Evolutionary conservation across 1,139 yeast genomes (phyloP), one percentile per base, ranked within the genome.

Genomic region (Suhomyces kunorum): DNA sequence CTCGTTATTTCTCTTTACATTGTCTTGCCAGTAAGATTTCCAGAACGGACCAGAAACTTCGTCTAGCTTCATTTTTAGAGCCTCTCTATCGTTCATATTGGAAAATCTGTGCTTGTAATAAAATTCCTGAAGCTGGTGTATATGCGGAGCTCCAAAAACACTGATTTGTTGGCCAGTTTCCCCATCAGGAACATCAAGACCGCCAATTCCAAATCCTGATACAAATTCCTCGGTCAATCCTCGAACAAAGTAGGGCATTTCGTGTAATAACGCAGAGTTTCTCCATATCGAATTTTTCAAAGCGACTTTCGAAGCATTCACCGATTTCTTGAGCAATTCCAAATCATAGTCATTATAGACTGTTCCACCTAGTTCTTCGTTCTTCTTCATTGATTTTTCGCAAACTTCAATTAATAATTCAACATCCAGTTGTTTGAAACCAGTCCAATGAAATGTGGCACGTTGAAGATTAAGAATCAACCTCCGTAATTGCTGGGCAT

Each of bases 381-480:
- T 59, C 43, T 74, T 66, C 34, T 68, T 57, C 38, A 80, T 50
- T 2, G 80, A 70, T n/a, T 62, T 59, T 26, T 67, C 61, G 40
- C 83, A 74, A 24, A 82, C 73, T 28, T 65, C 61, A 3, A 76
- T 56, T 52, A 82, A 63, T 16, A 75, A 69, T 34, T 76, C 76
- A 11, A 80, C 65, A 56, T 81, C 86, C 28, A 66, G 69, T 30
- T 71, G 71, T 20, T 81, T 70, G 51, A 83, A 83, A 0, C 88
- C 88, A 2, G 87, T 80, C 89, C 89, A 83, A 51, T 80, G 81
- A 53, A 83, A 82, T 0, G 89, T 80, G 1, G 86, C 81, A 43
- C 83, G 66, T 54, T 80, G 86, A 32, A 83, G 56, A 51, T 83
- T 83, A 2, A 77, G 71, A 8, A 83, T 72, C 49, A 83, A 67